A percentile compares a stretch with the other conserved stretches of the same genome.
These are phyloP conservation scores for Abelmoschus esculentus DNA, from an alignment of 345 rosid species.

Conservation along the genomic window DNA sequence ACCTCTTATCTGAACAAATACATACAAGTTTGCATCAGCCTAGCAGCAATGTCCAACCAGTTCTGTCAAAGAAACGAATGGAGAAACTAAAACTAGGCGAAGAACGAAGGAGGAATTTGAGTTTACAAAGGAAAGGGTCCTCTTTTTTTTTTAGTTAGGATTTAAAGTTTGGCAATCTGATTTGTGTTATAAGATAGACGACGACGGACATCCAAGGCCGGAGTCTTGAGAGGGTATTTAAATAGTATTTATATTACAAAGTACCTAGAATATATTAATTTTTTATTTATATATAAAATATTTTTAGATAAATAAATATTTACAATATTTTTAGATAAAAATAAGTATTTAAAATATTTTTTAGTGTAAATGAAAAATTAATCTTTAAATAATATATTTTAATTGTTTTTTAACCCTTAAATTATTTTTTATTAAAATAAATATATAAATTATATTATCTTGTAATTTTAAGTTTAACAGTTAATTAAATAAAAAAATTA, in stretches of 20 bases:
- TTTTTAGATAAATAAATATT: too few species aligned
- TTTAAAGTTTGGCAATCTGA: neutral
- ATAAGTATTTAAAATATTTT: too few species aligned
- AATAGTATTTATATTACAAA: neutral
- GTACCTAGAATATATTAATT: too few species aligned
- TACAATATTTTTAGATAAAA: too few species aligned
- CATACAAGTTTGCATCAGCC: neutral
- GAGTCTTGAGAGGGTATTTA: neutral
- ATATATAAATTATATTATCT: too few species aligned
- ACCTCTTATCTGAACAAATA: neutral
- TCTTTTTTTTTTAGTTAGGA: neutral
- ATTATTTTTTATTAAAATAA: too few species aligned
- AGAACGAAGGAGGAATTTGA: neutral
- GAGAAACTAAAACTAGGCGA: neutral
- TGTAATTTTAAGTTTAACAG: too few species aligned
- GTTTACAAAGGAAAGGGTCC: neutral
- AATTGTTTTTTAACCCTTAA: too few species aligned
- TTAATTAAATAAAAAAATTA: too few species aligned
- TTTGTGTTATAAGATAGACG: neutral
- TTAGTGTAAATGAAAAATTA: too few species aligned
- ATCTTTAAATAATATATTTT: too few species aligned
- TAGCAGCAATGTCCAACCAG: neutral
- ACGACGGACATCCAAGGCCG: neutral
- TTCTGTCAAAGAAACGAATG: neutral
- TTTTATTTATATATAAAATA: too few species aligned